These are phyloP conservation scores for Jacaranda copaia DNA, from an alignment of 257 asterid genomes.

Conservation along the genomic window DNA sequence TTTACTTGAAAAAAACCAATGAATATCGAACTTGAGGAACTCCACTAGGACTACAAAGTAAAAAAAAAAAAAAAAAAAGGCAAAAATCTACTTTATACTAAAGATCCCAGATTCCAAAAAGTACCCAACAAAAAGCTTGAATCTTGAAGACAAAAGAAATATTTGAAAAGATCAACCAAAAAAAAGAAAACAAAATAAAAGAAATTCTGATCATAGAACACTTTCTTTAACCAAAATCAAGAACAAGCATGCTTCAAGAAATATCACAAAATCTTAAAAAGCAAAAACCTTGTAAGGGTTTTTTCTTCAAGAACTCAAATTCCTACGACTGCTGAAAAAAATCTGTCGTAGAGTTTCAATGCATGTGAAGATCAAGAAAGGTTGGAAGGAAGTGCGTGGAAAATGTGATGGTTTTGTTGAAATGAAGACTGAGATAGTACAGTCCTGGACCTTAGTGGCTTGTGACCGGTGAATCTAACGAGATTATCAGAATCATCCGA, in stretches of 20 bases:
- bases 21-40: neutral
- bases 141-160: conserved; percentile 16
- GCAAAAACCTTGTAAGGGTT: neutral
- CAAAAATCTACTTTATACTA: conserved; percentile 21
- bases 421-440: conserved; percentile 1
- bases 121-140: conserved; percentile 31
- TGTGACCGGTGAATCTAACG: neutral
- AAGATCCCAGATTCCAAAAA: conserved; percentile 38
- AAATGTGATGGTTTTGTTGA: neutral
- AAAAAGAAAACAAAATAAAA: neutral
- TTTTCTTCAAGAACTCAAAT: conserved; percentile 1
- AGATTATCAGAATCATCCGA: neutral
- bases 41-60: neutral
- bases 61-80: neutral
- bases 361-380: conserved; percentile 31
- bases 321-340: neutral
- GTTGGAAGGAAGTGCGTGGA: neutral
- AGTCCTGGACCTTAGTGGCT: conserved; percentile 8
- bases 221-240: conserved; percentile 8
- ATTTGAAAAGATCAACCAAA: neutral
- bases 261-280: conserved; percentile 10
- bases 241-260: neutral
- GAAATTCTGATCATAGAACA: conserved; percentile 35
- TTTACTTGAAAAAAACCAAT: neutral
- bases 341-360: neutral